These are phyloP conservation scores for Naegleria lovaniensis DNA, from an alignment of 208 protist species.

Conservation along the genomic window DNA sequence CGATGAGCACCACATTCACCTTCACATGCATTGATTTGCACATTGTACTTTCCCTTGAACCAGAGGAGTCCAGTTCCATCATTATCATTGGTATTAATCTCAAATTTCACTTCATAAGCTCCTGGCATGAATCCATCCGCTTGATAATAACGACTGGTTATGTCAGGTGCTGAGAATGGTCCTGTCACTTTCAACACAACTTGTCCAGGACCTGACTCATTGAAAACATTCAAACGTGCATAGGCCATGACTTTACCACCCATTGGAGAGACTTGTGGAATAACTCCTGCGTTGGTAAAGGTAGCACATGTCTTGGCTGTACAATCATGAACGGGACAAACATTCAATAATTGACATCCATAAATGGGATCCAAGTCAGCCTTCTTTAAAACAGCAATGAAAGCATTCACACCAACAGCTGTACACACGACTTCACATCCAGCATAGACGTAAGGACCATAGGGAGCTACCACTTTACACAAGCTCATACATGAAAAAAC, in stretches of 20 bases:
- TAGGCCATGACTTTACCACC: background rate
- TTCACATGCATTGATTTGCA: conserved; percentile 39
- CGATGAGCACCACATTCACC: conserved; percentile 41
- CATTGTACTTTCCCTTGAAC: conserved; percentile 34
- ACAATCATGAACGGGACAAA: conserved; percentile 39
- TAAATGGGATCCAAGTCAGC: conserved; percentile 41
- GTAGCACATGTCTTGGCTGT: conserved; percentile 29
- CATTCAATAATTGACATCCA: conserved; percentile 39
- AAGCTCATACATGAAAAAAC: conserved; percentile 38
- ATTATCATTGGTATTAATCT: conserved; percentile 30
- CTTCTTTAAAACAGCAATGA: conserved; percentile 32
- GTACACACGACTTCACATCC: conserved; percentile 45
- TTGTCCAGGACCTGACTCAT: background rate
- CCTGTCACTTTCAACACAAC: background rate
- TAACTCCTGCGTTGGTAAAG: conserved; percentile 22
- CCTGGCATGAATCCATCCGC: conserved; percentile 30
- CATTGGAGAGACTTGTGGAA: conserved; percentile 27
- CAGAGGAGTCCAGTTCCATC: background rate
- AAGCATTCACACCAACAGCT: conserved; percentile 31
- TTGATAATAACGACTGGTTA: background rate
- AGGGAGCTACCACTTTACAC: conserved; percentile 25
- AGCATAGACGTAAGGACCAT: background rate
- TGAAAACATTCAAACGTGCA: background rate
- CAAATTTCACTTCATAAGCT: conserved; percentile 31
- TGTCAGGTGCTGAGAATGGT: conserved; percentile 13